Evolutionary conservation across 192 early-diverging fungal species (phyloP), one percentile per base, ranked within the genome.

Genomic region (Glomus cerebriforme): DNA sequence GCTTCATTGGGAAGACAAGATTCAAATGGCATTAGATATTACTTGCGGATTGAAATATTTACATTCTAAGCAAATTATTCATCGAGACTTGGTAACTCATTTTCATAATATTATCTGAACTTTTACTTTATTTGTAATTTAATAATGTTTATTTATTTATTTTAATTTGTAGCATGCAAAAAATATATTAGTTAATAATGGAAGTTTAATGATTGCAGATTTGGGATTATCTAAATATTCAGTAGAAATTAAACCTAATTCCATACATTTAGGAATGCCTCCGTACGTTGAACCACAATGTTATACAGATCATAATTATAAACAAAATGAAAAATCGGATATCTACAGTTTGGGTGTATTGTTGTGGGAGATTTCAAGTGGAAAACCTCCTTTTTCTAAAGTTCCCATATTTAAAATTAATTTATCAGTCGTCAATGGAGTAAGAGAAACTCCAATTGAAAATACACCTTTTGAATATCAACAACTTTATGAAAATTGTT

Each of bases 351-450:
- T 85, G 4, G 84, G 84, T 10, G 84, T 85, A 13, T 59, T 85
- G 26, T 76, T 85, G n/a, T 85, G 84, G 84, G 84, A 85, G 45
- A 45, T 85, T 39, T 81, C n/a, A n/a, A n/a, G n/a, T n/a, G n/a
- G n/a, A n/a, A n/a, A n/a, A n/a, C n/a, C n/a, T n/a, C n/a, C n/a
- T 1, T 85, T 82, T 31, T 27, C 72, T 24, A 65, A 43, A 19
- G 17, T 62, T 39, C 66, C 73, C 9, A 0, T 17, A 1, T 32
- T 12, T 60, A 31, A 0, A 10, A 32, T 82, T 2, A 67, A 66
- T 9, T 78, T 74, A 0, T 75, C 79, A 4, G 82, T 85, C 59
- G 54, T n/a, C n/a, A 80, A 85, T 39, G 81, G 81, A 6, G 27
- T 80, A 15, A 79, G 80, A 19, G 81, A 82, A 17, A 75, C 79